These are phyloP conservation scores for Camellia granthamiana DNA, from an alignment of 148 eudicot species.

Conservation along the genomic window DNA sequence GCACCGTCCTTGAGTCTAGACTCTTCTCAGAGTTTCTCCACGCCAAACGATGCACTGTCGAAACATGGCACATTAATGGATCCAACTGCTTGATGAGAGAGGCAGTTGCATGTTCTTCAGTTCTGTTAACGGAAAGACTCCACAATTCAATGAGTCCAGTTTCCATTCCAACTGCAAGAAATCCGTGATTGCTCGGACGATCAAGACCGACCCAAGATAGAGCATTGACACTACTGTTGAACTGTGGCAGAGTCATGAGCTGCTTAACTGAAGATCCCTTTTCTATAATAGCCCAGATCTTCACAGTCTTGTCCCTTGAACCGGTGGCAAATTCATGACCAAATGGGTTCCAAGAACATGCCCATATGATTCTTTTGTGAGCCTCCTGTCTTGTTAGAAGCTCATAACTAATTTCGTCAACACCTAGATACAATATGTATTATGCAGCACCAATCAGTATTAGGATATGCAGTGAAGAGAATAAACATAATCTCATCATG, in stretches of 20 bases:
- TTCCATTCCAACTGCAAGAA: slow-evolving; percentile 88
- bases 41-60: slow-evolving; percentile 68
- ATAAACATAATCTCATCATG: background rate
- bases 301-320: slow-evolving; percentile 89
- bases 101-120: slow-evolving; percentile 32
- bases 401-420: slow-evolving; percentile 49
- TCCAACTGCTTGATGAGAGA: slow-evolving; percentile 43
- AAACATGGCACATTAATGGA: slow-evolving; percentile 73
- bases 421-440: slow-evolving; percentile 27
- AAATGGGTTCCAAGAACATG: slow-evolving; percentile 94
- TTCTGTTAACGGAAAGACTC: slow-evolving; percentile 38
- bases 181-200: slow-evolving; percentile 43
- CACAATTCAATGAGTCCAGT: slow-evolving; percentile 78
- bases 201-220: slow-evolving; percentile 80
- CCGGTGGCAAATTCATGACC: slow-evolving; percentile 84
- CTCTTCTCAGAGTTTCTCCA: slow-evolving; percentile 60
- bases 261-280: slow-evolving; percentile 48
- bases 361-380: slow-evolving; percentile 94
- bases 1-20: slow-evolving; percentile 37
- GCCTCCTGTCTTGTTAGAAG: slow-evolving; percentile 80
- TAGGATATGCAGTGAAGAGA: background rate
- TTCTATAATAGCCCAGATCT: slow-evolving; percentile 69
- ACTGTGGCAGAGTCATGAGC: slow-evolving; percentile 58
- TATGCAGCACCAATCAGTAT: background rate
- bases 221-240: slow-evolving; percentile 74